Percentiles rank a stretch among this genome's conserved stretches.
phyloP scores from a whole-genome alignment of 75 land plant genomes.

The Azolla pinnata region DNA sequence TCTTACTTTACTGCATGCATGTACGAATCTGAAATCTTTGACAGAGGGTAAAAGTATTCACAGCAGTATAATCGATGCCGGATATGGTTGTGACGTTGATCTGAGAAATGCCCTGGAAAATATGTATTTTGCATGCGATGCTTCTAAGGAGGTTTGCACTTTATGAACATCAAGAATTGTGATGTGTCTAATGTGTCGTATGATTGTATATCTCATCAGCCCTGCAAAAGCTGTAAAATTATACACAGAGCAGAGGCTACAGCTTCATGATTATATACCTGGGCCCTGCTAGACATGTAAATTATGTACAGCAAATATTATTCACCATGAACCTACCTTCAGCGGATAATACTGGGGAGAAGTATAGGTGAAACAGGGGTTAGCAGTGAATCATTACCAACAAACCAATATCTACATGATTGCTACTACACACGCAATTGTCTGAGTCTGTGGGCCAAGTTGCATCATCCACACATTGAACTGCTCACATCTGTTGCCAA shows the following conservation, averaged over 20 bases:
- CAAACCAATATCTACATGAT: too few relatives aligned
- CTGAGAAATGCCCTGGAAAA: not conserved
- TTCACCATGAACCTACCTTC: not conserved
- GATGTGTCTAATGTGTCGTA: not conserved
- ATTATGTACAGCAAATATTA: not conserved
- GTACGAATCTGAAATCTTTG: not conserved
- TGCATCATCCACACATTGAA: too few relatives aligned
- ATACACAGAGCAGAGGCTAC: not conserved
- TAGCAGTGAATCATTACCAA: not conserved
- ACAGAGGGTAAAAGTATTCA: conserved; percentile 2
- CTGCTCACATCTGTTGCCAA: too few relatives aligned
- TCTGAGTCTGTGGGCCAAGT: not conserved
- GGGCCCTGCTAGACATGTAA: not conserved
- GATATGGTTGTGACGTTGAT: not conserved
- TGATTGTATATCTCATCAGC: not conserved
- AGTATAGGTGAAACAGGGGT: not conserved
- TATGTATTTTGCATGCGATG: not conserved
- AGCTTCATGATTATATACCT: not conserved
- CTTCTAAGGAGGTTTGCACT: not conserved
- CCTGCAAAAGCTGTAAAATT: not conserved
- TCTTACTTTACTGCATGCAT: not conserved
- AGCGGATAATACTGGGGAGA: not conserved
- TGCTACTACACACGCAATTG: not conserved
- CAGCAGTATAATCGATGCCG: not conserved
- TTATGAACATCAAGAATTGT: not conserved